Percentiles rank a stretch among this genome's conserved stretches.
Evolutionary conservation across 2,329 filamentous ascomycete genomes (phyloP).

Genomic region (Pyrenochaeta sp.): DNA sequence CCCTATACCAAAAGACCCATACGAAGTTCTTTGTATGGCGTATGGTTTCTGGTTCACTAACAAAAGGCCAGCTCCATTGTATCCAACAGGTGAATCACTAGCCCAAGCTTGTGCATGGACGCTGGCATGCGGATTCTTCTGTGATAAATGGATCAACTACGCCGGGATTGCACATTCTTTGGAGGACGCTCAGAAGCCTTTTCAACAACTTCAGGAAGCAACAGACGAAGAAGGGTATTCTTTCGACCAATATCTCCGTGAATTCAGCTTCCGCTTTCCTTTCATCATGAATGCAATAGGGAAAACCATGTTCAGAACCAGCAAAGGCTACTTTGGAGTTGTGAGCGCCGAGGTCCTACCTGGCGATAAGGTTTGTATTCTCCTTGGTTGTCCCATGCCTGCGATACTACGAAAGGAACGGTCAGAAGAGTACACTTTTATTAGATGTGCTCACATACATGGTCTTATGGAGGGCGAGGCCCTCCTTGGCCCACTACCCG

Average conservation of each 20-base stretch:
- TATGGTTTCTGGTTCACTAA: no score
- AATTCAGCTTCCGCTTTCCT: background rate
- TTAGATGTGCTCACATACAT: constrained; percentile 4
- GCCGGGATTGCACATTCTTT: no score
- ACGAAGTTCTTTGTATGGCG: no score
- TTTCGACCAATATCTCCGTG: no score
- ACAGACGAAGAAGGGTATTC: background rate
- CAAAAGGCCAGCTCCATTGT: background rate
- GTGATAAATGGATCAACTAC: background rate
- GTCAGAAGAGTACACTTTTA: background rate
- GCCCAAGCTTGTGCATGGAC: background rate
- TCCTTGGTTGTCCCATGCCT: constrained; percentile 1
- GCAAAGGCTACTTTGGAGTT: constrained; percentile 1
- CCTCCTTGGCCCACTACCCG: constrained; percentile 1
- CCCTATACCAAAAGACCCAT: no score
- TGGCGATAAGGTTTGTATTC: background rate
- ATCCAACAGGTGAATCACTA: background rate
- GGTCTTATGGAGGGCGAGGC: constrained; percentile 8
- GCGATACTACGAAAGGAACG: background rate
- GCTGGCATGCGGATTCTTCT: background rate
- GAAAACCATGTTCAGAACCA: background rate
- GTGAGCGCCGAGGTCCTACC: background rate
- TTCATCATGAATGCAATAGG: background rate
- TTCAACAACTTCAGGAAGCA: background rate
- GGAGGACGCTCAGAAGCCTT: no score